phyloP scores from a whole-genome alignment of 2,329 filamentous ascomycete species.

The Acephala macrosclerotiorum region DNA sequence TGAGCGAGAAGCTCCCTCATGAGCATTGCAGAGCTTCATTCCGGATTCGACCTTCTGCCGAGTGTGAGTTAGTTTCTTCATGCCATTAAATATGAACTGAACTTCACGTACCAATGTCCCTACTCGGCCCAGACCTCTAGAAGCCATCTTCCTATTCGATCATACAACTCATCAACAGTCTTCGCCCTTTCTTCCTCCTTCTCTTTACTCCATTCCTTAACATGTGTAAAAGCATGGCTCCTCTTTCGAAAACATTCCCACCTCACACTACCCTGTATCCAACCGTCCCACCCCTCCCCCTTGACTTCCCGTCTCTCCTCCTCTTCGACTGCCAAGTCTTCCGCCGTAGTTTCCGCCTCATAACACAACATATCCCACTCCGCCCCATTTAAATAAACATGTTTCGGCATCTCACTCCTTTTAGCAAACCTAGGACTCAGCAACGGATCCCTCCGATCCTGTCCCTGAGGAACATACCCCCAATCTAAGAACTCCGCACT shows the following conservation, averaged over 20 bases:
- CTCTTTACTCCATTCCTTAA: constrained; percentile 1
- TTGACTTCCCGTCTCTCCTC: constrained; percentile 16
- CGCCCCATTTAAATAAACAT: constrained; percentile 30
- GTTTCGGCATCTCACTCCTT: constrained; percentile 27
- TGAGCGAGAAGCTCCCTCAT: too few relatives aligned
- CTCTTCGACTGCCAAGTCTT: constrained; percentile 24
- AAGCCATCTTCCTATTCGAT: constrained; percentile 18
- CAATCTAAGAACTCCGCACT: constrained; percentile 16
- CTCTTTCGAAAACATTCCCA: constrained; percentile 25
- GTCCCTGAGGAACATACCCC: constrained; percentile 1
- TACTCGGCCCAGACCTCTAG: constrained; percentile 10
- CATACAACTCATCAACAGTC: constrained; percentile 17
- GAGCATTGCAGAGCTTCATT: too few relatives aligned
- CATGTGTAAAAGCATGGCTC: constrained; percentile 26
- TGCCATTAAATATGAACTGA: too few relatives aligned
- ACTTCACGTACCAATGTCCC: not conserved
- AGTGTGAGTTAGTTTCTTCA: too few relatives aligned
- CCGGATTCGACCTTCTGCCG: too few relatives aligned
- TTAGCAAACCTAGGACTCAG: constrained; percentile 30
- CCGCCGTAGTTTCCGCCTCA: constrained; percentile 34
- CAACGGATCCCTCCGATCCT: constrained; percentile 33
- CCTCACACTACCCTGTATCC: constrained; percentile 25
- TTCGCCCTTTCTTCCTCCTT: constrained; percentile 17
- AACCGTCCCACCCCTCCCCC: constrained; percentile 9
- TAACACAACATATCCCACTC: constrained; percentile 38